These are phyloP conservation scores for Cladosporium phlei DNA, from an alignment of 2,329 filamentous ascomycete species.

Conservation along the genomic window DNA sequence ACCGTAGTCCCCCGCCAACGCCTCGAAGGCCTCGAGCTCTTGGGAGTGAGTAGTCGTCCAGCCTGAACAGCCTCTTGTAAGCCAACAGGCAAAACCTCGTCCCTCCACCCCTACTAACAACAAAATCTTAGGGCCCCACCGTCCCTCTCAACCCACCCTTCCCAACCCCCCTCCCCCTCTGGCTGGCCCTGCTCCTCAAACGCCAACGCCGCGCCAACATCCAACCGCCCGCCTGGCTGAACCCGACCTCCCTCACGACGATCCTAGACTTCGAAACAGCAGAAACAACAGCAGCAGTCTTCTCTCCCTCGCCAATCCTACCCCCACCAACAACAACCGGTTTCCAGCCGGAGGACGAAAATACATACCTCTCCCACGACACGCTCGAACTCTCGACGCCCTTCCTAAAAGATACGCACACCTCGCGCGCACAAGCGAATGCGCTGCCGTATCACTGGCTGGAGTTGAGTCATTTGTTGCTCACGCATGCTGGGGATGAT, in stretches of 20 bases:
- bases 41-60: slow-evolving; percentile 62
- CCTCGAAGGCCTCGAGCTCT: slow-evolving; percentile 76
- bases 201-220: slow-evolving; percentile 93
- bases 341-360: slow-evolving; percentile 14
- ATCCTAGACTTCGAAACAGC: slow-evolving; percentile 80
- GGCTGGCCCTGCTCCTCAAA: slow-evolving; percentile 92
- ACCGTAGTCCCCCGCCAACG: slow-evolving; percentile 88
- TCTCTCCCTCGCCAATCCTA: slow-evolving; percentile 71
- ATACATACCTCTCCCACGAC: slow-evolving; percentile 25
- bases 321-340: slow-evolving; percentile 44
- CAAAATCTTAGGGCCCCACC: slow-evolving; percentile 62
- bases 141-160: slow-evolving; percentile 74
- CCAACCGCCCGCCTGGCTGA: slow-evolving; percentile 82
- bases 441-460: slow-evolving; percentile 93
- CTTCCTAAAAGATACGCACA: slow-evolving; percentile 68
- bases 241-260: slow-evolving; percentile 65
- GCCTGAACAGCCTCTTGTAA: slow-evolving; percentile 1
- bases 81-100: neutral
- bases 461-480: slow-evolving; percentile 79
- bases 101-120: neutral
- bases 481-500: slow-evolving; percentile 81
- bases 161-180: slow-evolving; percentile 74
- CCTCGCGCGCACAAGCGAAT: slow-evolving; percentile 61
- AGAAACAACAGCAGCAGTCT: slow-evolving; percentile 58
- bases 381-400: slow-evolving; percentile 52